Conservation (phyloP, 345 rosid genomes). For the Corymbia maculata region DNA sequence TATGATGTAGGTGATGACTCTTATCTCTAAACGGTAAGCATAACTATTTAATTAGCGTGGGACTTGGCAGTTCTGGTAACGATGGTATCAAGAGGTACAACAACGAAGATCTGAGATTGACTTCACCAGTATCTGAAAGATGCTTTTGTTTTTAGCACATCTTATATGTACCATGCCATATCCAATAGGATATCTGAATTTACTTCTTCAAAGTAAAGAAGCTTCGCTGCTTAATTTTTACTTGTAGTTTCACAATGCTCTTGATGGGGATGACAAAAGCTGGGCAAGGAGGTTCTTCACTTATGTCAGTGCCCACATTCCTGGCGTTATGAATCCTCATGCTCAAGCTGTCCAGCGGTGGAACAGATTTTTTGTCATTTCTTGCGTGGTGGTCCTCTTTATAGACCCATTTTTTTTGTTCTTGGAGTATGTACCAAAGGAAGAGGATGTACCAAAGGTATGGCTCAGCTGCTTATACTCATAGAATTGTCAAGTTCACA, state of each 20-base stretch:
- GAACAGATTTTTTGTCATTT: conserved; percentile 60
- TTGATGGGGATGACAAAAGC: conserved; percentile 74
- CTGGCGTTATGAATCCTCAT: conserved; percentile 72
- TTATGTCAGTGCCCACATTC: conserved; percentile 21
- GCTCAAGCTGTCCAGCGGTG: conserved; percentile 39
- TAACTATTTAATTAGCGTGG: not conserved
- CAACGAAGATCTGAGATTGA: not conserved
- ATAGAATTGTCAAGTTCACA: not conserved
- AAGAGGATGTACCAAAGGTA: conserved; percentile 41
- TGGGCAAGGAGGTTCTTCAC: conserved; percentile 52
- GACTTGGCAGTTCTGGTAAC: not conserved
- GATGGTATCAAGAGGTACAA: not conserved
- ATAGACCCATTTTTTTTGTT: conserved; percentile 83
- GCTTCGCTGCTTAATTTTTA: not conserved
- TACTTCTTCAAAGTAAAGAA: not conserved
- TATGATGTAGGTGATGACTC: not conserved
- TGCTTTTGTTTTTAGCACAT: not conserved
- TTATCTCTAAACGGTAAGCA: not conserved
- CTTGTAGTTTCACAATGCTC: conserved; percentile 47
- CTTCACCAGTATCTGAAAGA: not conserved
- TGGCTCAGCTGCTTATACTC: not conserved
- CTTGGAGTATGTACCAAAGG: conserved; percentile 41
- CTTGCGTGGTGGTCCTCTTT: conserved; percentile 65
- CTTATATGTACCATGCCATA: not conserved
- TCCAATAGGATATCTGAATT: not conserved